phyloP scores from a whole-genome alignment of 768 basidiomycete genomes.

The Hirschioporus abietinus region DNA sequence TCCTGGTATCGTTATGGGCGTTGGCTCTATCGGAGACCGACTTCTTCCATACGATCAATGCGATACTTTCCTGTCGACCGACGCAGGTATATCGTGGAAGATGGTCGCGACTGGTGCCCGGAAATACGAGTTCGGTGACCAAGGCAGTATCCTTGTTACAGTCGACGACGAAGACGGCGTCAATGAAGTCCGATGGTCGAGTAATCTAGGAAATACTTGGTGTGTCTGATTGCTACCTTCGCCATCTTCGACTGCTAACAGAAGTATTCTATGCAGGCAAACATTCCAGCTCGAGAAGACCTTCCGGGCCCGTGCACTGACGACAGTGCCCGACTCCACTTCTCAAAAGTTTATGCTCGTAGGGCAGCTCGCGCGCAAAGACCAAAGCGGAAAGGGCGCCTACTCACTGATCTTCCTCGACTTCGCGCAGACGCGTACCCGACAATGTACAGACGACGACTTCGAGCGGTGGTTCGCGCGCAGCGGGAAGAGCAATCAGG shows the following conservation, averaged over 20 bases:
- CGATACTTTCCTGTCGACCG: conserved; percentile 89
- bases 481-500: conserved; percentile 40
- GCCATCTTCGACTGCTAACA: not conserved
- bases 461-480: conserved; percentile 89
- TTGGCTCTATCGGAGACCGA: conserved; percentile 74
- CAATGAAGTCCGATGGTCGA: conserved; percentile 67
- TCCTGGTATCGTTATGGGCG: conserved; percentile 95
- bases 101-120: conserved; percentile 74
- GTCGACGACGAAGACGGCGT: conserved; percentile 82
- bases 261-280: conserved; percentile 44
- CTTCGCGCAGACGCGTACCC: conserved; percentile 62
- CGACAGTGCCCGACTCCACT: conserved; percentile 90
- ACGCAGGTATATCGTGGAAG: conserved; percentile 83
- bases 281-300: conserved; percentile 63
- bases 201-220: conserved; percentile 83
- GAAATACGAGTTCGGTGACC: conserved; percentile 96
- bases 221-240: conserved; percentile 29
- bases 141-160: conserved; percentile 69
- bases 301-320: conserved; percentile 69
- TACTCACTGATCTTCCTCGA: conserved; percentile 79
- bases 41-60: conserved; percentile 75
- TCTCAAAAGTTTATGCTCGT: conserved; percentile 94
- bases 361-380: conserved; percentile 63
- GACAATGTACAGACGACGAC: conserved; percentile 66
- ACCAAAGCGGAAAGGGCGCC: conserved; percentile 49